phyloP scores from a whole-genome alignment of 2,329 filamentous ascomycete genomes.

The Juglanconis sp. region DNA sequence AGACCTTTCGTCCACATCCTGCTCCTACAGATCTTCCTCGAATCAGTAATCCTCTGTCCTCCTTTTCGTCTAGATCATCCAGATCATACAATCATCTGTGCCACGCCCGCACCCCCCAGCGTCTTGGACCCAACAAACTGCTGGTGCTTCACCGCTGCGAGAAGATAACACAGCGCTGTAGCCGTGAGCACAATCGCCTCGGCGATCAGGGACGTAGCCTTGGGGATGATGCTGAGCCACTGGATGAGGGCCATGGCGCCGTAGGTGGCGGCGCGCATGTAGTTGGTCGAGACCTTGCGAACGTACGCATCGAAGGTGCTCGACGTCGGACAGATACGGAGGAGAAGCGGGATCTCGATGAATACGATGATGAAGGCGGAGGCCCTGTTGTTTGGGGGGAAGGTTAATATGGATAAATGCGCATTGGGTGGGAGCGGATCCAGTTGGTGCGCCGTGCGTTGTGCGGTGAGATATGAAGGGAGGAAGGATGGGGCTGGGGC shows the following conservation, averaged over 20 bases:
- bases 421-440: neutral
- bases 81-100: slow-evolving; percentile 90
- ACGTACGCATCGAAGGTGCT: slow-evolving; percentile 83
- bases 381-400: slow-evolving; percentile 43
- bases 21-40: neutral
- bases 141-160: slow-evolving; percentile 78
- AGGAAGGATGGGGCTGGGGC: neutral
- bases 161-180: slow-evolving; percentile 74
- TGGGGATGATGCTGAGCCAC: slow-evolving; percentile 71
- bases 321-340: slow-evolving; percentile 96
- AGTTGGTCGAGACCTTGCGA: slow-evolving; percentile 91
- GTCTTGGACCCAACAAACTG: slow-evolving; percentile 93
- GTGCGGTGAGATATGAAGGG: neutral
- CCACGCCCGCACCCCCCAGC: slow-evolving; percentile 86
- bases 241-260: slow-evolving; percentile 75
- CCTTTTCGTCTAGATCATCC: neutral
- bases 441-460: neutral
- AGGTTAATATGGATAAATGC: no score
- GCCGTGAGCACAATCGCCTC: slow-evolving; percentile 78
- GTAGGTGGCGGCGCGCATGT: slow-evolving; percentile 91
- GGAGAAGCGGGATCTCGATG: slow-evolving; percentile 86
- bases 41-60: no score
- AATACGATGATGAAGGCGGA: slow-evolving; percentile 75
- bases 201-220: slow-evolving; percentile 73
- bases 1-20: no score